Conservation (phyloP, 2,329 filamentous ascomycete genomes). For the Zasmidium angulare region DNA sequence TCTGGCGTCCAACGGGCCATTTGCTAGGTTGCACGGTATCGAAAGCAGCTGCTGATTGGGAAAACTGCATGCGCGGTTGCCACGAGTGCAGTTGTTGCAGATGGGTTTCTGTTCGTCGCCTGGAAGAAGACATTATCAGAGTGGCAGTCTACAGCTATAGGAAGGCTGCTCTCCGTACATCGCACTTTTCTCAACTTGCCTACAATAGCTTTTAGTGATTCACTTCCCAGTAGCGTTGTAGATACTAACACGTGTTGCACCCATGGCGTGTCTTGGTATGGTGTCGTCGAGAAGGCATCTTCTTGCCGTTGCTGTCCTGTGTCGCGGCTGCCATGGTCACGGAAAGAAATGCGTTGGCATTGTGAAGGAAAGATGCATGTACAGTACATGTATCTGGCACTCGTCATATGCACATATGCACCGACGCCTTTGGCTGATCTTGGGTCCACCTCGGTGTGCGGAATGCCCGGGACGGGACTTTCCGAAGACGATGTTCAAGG, state of each 20-base stretch:
- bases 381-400: background rate
- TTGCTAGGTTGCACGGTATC: conserved; percentile 2
- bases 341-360: background rate
- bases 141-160: too few relatives aligned
- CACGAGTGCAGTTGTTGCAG: conserved; percentile 24
- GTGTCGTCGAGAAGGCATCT: conserved; percentile 18
- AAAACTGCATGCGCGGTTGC: conserved; percentile 20
- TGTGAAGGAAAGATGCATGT: background rate
- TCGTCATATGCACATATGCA: too few relatives aligned
- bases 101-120: conserved; percentile 22
- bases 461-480: background rate
- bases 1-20: background rate
- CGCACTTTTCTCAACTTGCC: conserved; percentile 23
- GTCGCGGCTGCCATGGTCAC: background rate
- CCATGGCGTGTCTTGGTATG: conserved; percentile 26
- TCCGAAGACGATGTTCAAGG: background rate
- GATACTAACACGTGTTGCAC: conserved; percentile 24
- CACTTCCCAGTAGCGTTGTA: too few relatives aligned
- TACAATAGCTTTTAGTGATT: too few relatives aligned
- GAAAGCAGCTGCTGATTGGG: conserved; percentile 16
- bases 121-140: background rate
- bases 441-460: too few relatives aligned
- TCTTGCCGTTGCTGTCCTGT: background rate
- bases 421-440: too few relatives aligned
- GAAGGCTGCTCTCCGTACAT: conserved; percentile 2